A percentile compares a stretch with the other conserved stretches of the same genome.
Conservation (phyloP, 345 rosid genomes). For the Linum tenue region DNA sequence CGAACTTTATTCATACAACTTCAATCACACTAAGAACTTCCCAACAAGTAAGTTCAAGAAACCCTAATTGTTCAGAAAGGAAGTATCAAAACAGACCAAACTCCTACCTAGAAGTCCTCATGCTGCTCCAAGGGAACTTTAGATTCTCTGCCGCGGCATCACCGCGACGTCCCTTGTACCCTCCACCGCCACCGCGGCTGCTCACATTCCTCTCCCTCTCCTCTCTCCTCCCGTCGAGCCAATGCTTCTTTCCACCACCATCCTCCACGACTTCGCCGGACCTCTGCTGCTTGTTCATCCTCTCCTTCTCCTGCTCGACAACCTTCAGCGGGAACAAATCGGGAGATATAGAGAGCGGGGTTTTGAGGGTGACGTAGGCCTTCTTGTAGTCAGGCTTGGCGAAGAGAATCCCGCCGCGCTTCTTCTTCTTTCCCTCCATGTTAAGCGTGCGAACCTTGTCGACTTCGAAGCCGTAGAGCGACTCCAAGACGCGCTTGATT, state of each 20-base stretch:
- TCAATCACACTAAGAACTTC: not conserved
- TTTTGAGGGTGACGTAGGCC: constrained; percentile 62
- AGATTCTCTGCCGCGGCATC: constrained; percentile 4
- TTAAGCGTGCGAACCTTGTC: constrained; percentile 78
- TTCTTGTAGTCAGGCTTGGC: constrained; percentile 90
- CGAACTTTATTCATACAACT: not conserved
- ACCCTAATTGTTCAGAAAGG: not conserved
- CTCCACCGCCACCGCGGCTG: constrained; percentile 18
- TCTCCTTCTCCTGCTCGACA: constrained; percentile 56
- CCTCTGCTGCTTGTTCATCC: constrained; percentile 38
- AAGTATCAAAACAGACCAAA: not conserved
- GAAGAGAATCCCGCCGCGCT: constrained; percentile 60
- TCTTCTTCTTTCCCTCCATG: constrained; percentile 94
- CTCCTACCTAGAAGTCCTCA: constrained; percentile 24
- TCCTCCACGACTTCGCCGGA: constrained; percentile 56
- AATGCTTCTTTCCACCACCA: constrained; percentile 55
- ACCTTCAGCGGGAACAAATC: constrained; percentile 52
- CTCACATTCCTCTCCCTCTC: constrained; percentile 20
- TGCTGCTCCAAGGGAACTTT: constrained; percentile 55
- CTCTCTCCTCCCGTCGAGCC: constrained; percentile 58
- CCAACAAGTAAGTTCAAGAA: too few species aligned
- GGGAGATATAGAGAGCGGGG: constrained; percentile 54
- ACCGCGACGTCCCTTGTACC: constrained; percentile 3
- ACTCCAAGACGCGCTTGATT: constrained; percentile 89
- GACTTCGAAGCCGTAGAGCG: constrained; percentile 82